These are phyloP conservation scores for Corniculantispora saksenae DNA, from an alignment of 2,329 filamentous ascomycete species.

Conservation along the genomic window DNA sequence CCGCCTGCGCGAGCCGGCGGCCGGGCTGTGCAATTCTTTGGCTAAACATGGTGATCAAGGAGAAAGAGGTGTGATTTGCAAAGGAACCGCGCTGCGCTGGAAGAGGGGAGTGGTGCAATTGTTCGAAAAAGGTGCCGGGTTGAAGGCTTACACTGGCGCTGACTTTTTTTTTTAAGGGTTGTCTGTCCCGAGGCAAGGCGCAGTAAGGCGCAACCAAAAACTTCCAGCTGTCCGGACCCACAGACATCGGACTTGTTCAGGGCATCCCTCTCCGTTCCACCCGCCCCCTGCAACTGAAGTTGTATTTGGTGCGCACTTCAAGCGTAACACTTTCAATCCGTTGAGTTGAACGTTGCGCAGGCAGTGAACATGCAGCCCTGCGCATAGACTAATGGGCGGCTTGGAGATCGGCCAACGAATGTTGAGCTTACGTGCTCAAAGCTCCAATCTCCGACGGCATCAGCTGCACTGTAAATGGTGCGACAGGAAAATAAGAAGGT, in stretches of 20 bases:
- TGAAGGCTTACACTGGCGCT: not conserved
- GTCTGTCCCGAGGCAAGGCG: constrained; percentile 10
- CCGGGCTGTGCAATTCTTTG: constrained; percentile 28
- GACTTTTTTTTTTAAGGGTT: not conserved
- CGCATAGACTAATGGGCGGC: not conserved
- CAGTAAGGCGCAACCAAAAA: not conserved
- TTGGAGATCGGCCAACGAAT: too few species aligned
- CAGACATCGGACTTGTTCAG: constrained; percentile 2
- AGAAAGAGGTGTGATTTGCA: not conserved
- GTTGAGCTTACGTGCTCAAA: not conserved
- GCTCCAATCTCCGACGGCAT: too few species aligned
- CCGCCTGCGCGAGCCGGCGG: constrained; percentile 28
- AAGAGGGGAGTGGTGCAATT: not conserved
- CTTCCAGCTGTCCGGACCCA: constrained; percentile 11
- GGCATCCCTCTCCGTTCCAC: not conserved
- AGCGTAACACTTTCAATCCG: not conserved
- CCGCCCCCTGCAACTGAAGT: not conserved
- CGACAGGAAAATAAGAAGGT: too few species aligned
- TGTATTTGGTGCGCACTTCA: not conserved
- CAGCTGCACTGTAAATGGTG: too few species aligned
- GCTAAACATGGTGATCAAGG: constrained; percentile 23
- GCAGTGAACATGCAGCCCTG: not conserved
- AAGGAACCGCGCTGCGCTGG: not conserved
- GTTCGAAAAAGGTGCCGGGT: not conserved
- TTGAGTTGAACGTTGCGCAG: not conserved